Evolutionary conservation across 225 moss, liverwort and hornwort genomes (phyloP).

Genomic region (Ulota crispa): DNA sequence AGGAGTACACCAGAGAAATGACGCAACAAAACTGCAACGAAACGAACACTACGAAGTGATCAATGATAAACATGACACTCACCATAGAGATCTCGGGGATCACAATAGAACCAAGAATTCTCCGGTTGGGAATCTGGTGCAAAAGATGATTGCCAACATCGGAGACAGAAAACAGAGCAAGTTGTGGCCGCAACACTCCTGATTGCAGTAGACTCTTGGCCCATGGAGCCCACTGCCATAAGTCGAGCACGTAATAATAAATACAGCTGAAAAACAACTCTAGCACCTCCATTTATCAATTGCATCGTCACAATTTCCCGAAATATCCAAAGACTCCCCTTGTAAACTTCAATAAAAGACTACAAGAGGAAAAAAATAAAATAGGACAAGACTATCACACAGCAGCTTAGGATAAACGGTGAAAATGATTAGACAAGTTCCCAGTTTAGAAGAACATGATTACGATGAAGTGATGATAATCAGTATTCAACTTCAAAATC

Average conservation of each 20-base stretch:
- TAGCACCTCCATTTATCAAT: background rate
- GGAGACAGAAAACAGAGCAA: constrained; percentile 71
- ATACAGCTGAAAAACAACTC: background rate
- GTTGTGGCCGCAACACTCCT: constrained; percentile 60
- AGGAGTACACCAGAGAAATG: background rate
- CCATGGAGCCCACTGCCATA: constrained; percentile 76
- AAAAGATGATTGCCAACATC: constrained; percentile 64
- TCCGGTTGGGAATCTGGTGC: constrained; percentile 67
- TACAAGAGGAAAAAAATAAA: background rate
- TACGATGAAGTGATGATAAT: background rate
- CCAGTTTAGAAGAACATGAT: background rate
- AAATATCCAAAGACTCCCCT: background rate
- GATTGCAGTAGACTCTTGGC: constrained; percentile 52
- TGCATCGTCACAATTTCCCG: background rate
- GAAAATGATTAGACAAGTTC: background rate
- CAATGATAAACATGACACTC: constrained; percentile 18
- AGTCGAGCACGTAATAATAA: constrained; percentile 1
- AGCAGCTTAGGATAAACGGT: background rate
- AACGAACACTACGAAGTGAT: background rate
- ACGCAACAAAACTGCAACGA: background rate
- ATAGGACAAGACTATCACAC: background rate
- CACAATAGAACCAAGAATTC: constrained; percentile 65
- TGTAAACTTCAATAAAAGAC: constrained; percentile 13
- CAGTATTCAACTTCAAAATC: background rate
- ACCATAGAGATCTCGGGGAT: constrained; percentile 69